phyloP scores from a whole-genome alignment of 1,284 basidiomycete species.

The Pseudozyma sp. region DNA sequence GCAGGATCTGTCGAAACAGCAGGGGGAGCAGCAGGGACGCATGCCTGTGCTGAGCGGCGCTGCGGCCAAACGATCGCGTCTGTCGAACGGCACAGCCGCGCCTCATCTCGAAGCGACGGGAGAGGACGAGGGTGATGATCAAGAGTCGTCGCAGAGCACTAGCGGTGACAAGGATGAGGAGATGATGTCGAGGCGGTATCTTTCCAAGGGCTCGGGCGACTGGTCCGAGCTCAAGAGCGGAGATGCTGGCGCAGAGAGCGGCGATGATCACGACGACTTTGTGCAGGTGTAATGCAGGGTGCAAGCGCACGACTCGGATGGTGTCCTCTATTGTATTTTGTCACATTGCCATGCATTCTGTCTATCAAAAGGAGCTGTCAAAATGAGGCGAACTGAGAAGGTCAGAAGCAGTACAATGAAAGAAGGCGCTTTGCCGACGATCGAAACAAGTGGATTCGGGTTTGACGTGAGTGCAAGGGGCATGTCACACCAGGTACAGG shows the following conservation, averaged over 20 bases:
- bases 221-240: conserved; percentile 37
- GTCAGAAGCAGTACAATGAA: too few relatives aligned
- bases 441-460: background rate
- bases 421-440: too few relatives aligned
- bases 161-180: conserved; percentile 20
- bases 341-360: background rate
- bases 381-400: too few relatives aligned
- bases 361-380: too few relatives aligned
- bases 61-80: conserved; percentile 20
- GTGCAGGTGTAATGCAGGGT: conserved; percentile 22
- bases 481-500: background rate
- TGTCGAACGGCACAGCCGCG: conserved; percentile 20
- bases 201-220: conserved; percentile 38
- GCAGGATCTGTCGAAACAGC: conserved; percentile 28
- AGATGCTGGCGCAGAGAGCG: conserved; percentile 3
- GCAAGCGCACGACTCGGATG: background rate
- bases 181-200: conserved; percentile 21
- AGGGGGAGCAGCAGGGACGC: conserved; percentile 10
- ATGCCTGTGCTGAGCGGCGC: conserved; percentile 1
- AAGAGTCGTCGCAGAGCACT: conserved; percentile 20
- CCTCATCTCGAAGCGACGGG: conserved; percentile 7
- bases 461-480: background rate
- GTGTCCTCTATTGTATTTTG: background rate
- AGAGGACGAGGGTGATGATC: conserved; percentile 7
- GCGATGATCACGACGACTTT: conserved; percentile 43